Percentiles rank a stretch among this genome's conserved stretches.
Conservation (phyloP, 441 rosid genomes). For the Pelargonium cotyledonis region DNA sequence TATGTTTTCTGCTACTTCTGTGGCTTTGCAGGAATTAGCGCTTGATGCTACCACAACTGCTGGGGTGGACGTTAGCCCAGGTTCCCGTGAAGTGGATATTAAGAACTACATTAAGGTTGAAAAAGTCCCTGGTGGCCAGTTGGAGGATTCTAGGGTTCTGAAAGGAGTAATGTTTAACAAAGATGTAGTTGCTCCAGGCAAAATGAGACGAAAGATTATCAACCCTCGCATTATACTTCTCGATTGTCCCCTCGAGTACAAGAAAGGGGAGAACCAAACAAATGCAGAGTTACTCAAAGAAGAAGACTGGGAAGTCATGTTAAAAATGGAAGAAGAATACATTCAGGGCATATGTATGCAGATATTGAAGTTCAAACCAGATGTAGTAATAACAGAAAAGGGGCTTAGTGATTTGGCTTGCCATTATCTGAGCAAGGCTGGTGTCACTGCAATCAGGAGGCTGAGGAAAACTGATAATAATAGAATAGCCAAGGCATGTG, state of each 20-base stretch:
- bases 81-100: slow-evolving; percentile 81
- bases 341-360: slow-evolving; percentile 72
- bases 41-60: slow-evolving; percentile 75
- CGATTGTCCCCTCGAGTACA: slow-evolving; percentile 93
- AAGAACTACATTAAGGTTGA: slow-evolving; percentile 90
- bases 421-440: slow-evolving; percentile 88
- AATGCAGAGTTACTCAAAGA: slow-evolving; percentile 86
- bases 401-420: slow-evolving; percentile 94
- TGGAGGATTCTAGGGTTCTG: slow-evolving; percentile 84
- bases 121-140: slow-evolving; percentile 90
- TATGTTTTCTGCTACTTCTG: slow-evolving; percentile 8
- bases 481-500: slow-evolving; percentile 91
- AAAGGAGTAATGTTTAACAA: slow-evolving; percentile 93
- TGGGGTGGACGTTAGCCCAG: slow-evolving; percentile 93
- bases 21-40: slow-evolving; percentile 67
- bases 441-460: slow-evolving; percentile 92
- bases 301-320: slow-evolving; percentile 84
- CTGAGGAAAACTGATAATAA: slow-evolving; percentile 82
- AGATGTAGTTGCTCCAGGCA: slow-evolving; percentile 89
- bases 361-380: slow-evolving; percentile 85
- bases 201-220: slow-evolving; percentile 86
- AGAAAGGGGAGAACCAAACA: slow-evolving; percentile 96
- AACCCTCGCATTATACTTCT: slow-evolving; percentile 81
- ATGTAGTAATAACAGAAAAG: slow-evolving; percentile 84
- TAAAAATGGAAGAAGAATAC: slow-evolving; percentile 90